Base-by-base conservation (phyloP, 768 basidiomycete species). In the Dendrothele bispora region DNA sequence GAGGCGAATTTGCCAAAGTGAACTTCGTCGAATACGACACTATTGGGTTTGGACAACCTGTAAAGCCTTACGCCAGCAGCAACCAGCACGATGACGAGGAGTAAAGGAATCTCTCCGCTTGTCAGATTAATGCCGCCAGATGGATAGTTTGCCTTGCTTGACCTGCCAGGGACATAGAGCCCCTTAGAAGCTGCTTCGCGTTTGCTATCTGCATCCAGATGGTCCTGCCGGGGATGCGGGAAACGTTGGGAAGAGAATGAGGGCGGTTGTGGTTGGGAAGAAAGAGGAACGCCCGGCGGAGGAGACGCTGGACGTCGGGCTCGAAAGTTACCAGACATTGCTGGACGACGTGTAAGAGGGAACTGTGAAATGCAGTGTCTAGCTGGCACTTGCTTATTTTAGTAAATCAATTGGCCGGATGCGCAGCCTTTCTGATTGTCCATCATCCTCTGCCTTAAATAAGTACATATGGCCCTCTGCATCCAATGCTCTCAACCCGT, bases 11-110 rank as follows among this genome's bases (percentile, higher is more conserved):
- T 97, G 51, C 95, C 95, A 65, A 98, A 98, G 64, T 98, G 95
- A 0, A 98, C 95, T 66, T 98, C 95, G 63, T 98, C 95, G 65
- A 98, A 98, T 35, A 99, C 95, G 34, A 99, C 92, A 58, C 92
- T 94, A 48, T 83, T 77, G 0, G 95, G 95, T 60, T 83, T 82
- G 35, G 88, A 90, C 36, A 99, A 70, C 43, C 86, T 80, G 69
- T 88, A 97, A 48, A 95, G 65, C 39, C 95, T 79, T n/a, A 98
- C 91, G n/a, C 73, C 79, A 6, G 74, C 65, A 1, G 91, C 94
- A 40, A 97, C 60, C 7, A 91, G 49, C 26, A 85, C 69, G 43
- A 97, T 62, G 21, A 81, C 59, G 15, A 80, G 62, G 7, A 97
- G 69, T 39, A 94, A 66, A 60, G 86, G 88, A 79, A 81, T 87